These are phyloP conservation scores for Ramaria sp. DNA, from an alignment of 768 basidiomycete species.

Conservation along the genomic window DNA sequence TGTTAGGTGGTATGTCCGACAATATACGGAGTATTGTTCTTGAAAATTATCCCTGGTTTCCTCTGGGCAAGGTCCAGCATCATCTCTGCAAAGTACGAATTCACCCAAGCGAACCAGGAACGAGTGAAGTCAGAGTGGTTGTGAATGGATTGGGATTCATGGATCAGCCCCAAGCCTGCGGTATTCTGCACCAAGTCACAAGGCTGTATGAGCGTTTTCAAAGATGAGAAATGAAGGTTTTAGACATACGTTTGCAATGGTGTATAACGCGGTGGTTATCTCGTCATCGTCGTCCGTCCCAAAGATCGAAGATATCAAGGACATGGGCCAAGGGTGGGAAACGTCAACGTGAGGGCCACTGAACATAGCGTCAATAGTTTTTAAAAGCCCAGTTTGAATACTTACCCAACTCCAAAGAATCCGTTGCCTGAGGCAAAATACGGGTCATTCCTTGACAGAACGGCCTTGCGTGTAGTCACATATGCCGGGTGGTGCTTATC, in stretches of 20 bases:
- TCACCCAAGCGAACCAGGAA: constrained; percentile 77
- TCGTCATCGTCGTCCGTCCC: constrained; percentile 65
- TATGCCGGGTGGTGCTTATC: constrained; percentile 49
- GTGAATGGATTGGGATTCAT: constrained; percentile 64
- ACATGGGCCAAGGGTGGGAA: constrained; percentile 80
- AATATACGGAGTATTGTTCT: constrained; percentile 42
- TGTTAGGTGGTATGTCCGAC: constrained; percentile 29
- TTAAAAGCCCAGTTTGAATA: constrained; percentile 1
- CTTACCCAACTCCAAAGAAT: constrained; percentile 63
- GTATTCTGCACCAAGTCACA: constrained; percentile 41
- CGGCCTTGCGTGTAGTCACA: constrained; percentile 47
- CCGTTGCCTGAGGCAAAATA: constrained; percentile 54
- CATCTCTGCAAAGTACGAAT: constrained; percentile 80
- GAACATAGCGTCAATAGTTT: constrained; percentile 2
- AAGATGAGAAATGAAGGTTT: not conserved
- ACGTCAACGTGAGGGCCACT: constrained; percentile 69
- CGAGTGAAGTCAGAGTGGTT: constrained; percentile 47
- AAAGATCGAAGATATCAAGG: constrained; percentile 63
- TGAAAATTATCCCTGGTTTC: constrained; percentile 61
- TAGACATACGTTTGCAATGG: constrained; percentile 53
- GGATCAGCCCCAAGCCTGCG: constrained; percentile 62
- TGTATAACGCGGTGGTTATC: constrained; percentile 50
- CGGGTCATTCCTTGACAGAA: constrained; percentile 57
- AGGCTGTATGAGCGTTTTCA: not conserved
- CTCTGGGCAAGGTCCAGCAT: constrained; percentile 63